These are phyloP conservation scores for Phytopythium helicoides DNA, from an alignment of 352 stramenopile genomes.

Conservation along the genomic window DNA sequence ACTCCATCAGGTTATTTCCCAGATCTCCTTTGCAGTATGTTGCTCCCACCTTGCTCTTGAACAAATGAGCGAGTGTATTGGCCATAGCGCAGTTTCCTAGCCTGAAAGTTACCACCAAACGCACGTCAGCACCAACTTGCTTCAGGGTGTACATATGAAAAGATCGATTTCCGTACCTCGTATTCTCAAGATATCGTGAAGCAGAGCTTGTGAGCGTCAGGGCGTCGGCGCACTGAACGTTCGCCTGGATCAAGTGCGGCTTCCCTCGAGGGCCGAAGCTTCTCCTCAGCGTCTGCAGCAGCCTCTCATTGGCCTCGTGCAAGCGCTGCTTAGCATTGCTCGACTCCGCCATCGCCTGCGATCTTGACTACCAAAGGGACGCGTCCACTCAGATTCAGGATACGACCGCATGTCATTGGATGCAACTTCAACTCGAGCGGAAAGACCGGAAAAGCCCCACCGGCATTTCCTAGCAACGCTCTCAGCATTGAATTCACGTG, in stretches of 20 bases:
- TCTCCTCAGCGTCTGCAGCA: slow-evolving; percentile 25
- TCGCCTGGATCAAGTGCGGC: slow-evolving; percentile 47
- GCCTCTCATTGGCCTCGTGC: slow-evolving; percentile 17
- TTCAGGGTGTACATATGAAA: background rate
- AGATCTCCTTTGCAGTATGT: background rate
- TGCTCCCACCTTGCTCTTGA: slow-evolving; percentile 48
- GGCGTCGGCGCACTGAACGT: slow-evolving; percentile 37
- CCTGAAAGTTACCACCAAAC: slow-evolving; percentile 10
- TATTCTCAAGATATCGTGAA: slow-evolving; percentile 31
- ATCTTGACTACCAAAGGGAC: too few relatives aligned
- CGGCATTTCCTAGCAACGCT: too few relatives aligned
- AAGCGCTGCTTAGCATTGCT: slow-evolving; percentile 32
- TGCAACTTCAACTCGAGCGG: too few relatives aligned
- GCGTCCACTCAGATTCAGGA: too few relatives aligned
- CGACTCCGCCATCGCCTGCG: too few relatives aligned
- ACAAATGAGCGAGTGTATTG: slow-evolving; percentile 56
- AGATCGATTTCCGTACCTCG: too few relatives aligned
- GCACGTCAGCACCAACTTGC: background rate
- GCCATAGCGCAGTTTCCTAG: slow-evolving; percentile 45
- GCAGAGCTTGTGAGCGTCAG: slow-evolving; percentile 43
- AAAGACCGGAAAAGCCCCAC: too few relatives aligned
- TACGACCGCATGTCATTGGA: too few relatives aligned
- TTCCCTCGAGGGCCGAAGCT: slow-evolving; percentile 46
- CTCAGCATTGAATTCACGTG: too few relatives aligned
- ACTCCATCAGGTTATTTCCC: background rate